Percentiles rank a stretch among this genome's conserved stretches.
phyloP scores from a whole-genome alignment of 2,329 filamentous ascomycete species.

The Penicillium digitatum region DNA sequence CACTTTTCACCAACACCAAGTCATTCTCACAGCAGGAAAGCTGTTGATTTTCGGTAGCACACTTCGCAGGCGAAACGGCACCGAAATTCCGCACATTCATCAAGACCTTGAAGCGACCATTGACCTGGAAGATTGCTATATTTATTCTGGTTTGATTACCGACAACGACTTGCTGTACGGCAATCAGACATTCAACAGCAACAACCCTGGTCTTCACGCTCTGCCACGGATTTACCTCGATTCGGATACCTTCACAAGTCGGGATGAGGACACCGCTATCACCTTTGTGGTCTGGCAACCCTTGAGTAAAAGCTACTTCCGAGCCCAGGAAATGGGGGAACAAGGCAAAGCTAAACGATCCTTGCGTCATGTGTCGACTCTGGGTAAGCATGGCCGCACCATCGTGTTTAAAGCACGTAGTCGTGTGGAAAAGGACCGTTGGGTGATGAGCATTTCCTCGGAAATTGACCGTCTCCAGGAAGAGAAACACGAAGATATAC shows the following conservation, averaged over 20 bases:
- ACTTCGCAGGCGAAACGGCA: slow-evolving; percentile 53
- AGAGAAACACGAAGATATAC: slow-evolving; percentile 47
- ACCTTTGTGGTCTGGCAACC: slow-evolving; percentile 66
- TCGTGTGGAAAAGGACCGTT: slow-evolving; percentile 62
- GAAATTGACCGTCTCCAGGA: slow-evolving; percentile 61
- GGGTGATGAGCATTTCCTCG: slow-evolving; percentile 62
- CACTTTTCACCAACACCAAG: slow-evolving; percentile 58
- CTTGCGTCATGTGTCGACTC: slow-evolving; percentile 56
- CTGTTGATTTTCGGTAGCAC: slow-evolving; percentile 61
- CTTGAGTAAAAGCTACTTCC: slow-evolving; percentile 55
- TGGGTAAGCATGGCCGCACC: slow-evolving; percentile 59
- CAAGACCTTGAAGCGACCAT: slow-evolving; percentile 58
- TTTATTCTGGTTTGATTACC: slow-evolving; percentile 62
- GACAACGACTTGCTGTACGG: slow-evolving; percentile 61
- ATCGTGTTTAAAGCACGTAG: slow-evolving; percentile 64
- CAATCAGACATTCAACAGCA: slow-evolving; percentile 62
- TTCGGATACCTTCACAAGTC: slow-evolving; percentile 57
- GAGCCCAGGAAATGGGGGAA: slow-evolving; percentile 38
- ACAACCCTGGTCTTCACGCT: slow-evolving; percentile 57
- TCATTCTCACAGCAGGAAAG: slow-evolving; percentile 58
- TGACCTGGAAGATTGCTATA: slow-evolving; percentile 60
- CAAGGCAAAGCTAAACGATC: slow-evolving; percentile 43
- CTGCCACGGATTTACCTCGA: slow-evolving; percentile 57
- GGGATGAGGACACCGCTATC: slow-evolving; percentile 63
- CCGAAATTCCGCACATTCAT: slow-evolving; percentile 57